Conservation (phyloP, 2,329 filamentous ascomycete species). For the Emmonsia crescens region DNA sequence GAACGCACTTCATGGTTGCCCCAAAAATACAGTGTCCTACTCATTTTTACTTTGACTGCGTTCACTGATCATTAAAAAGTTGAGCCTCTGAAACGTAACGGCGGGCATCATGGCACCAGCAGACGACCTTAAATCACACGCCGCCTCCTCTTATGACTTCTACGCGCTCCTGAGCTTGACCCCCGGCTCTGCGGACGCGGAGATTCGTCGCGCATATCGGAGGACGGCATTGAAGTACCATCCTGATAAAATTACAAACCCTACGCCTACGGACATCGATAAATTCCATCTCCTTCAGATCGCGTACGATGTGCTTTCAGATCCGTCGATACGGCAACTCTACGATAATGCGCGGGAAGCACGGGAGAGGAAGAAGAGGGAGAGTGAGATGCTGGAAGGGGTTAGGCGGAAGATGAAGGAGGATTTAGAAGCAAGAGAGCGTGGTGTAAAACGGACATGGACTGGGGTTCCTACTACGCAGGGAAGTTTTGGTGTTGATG, state of each 20-base stretch:
- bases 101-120: constrained; percentile 22
- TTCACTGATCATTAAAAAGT: neutral
- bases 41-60: neutral
- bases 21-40: neutral
- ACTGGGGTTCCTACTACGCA: constrained; percentile 16
- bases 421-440: constrained; percentile 70
- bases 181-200: constrained; percentile 53
- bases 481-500: constrained; percentile 33
- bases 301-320: constrained; percentile 72
- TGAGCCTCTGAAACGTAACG: neutral
- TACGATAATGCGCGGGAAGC: constrained; percentile 72
- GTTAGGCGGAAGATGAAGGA: constrained; percentile 68
- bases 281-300: constrained; percentile 79
- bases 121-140: constrained; percentile 45
- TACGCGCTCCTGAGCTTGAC: constrained; percentile 65
- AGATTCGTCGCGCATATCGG: constrained; percentile 74
- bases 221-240: constrained; percentile 83
- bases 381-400: constrained; percentile 63
- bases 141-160: constrained; percentile 56
- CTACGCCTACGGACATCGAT: constrained; percentile 56
- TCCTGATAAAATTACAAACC: constrained; percentile 74
- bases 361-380: constrained; percentile 55
- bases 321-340: constrained; percentile 56
- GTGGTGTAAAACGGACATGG: constrained; percentile 50
- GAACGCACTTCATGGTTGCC: neutral